Evolutionary conservation across 2,329 filamentous ascomycete genomes (phyloP).

Genomic region (Xenoacremonium recifei): DNA sequence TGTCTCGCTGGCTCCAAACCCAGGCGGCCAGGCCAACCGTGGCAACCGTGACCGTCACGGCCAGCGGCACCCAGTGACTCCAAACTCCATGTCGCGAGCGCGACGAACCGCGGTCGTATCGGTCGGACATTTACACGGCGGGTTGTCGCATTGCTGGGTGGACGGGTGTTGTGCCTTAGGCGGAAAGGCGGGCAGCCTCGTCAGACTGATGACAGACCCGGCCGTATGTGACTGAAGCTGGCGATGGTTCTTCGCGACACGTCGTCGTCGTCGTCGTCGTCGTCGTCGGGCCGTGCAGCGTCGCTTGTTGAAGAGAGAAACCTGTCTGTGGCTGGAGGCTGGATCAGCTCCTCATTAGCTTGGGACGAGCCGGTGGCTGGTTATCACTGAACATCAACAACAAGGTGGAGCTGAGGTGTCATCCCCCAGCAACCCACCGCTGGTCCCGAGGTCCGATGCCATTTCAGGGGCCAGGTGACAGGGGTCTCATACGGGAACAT

Average conservation of each 20-base stretch:
- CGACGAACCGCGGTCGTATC: constrained; percentile 53
- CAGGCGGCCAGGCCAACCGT: constrained; percentile 84
- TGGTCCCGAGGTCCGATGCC: constrained; percentile 24
- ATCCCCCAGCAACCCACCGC: constrained; percentile 26
- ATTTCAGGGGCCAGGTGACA: constrained; percentile 23
- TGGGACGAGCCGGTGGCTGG: constrained; percentile 4
- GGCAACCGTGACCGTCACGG: constrained; percentile 82
- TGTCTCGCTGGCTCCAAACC: constrained; percentile 87
- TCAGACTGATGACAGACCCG: constrained; percentile 6
- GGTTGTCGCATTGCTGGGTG: constrained; percentile 34
- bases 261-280: constrained; percentile 6
- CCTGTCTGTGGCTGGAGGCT: too few species aligned
- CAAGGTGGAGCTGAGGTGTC: constrained; percentile 27
- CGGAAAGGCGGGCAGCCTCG: constrained; percentile 15
- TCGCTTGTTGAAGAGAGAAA: constrained; percentile 11
- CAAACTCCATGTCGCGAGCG: constrained; percentile 63
- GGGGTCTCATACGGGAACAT: constrained; percentile 17
- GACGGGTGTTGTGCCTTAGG: constrained; percentile 17
- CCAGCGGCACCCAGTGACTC: constrained; percentile 87
- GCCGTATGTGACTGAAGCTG: neutral
- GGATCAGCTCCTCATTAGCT: neutral
- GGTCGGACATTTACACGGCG: constrained; percentile 57
- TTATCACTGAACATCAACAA: constrained; percentile 27
- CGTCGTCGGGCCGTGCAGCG: constrained; percentile 2
- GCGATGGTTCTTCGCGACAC: constrained; percentile 8